Evolutionary conservation across 2,329 filamentous ascomycete genomes (phyloP).

Genomic region (Rhexocercosporidium sp.): DNA sequence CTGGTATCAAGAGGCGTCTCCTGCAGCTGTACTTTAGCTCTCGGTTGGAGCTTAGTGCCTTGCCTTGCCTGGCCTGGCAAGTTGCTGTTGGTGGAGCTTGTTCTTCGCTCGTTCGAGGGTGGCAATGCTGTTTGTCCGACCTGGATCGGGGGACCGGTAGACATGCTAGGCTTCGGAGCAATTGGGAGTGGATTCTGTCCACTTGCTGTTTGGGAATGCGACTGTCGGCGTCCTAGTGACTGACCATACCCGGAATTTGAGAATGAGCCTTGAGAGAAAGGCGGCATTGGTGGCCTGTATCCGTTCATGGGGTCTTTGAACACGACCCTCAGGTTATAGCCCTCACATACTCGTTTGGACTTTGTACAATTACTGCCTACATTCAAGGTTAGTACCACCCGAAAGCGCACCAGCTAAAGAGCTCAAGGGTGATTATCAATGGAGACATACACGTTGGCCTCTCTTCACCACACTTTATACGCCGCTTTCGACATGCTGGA

Average conservation of each 20-base stretch:
- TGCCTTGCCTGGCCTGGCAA: neutral
- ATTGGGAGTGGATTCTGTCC: slow-evolving; percentile 20
- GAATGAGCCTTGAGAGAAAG: slow-evolving; percentile 35
- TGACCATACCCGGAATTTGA: slow-evolving; percentile 25
- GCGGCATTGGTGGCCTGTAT: slow-evolving; percentile 51
- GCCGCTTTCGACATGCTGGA: slow-evolving; percentile 85
- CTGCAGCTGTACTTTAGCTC: slow-evolving; percentile 4
- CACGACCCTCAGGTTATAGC: slow-evolving; percentile 79
- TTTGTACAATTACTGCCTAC: slow-evolving; percentile 82
- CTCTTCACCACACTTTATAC: slow-evolving; percentile 97
- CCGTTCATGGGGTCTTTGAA: slow-evolving; percentile 76
- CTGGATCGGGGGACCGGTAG: neutral
- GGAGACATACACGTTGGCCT: slow-evolving; percentile 58
- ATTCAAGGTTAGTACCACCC: neutral
- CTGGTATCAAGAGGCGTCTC: slow-evolving; percentile 23
- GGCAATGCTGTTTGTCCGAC: slow-evolving; percentile 1
- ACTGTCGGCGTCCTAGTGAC: slow-evolving; percentile 18
- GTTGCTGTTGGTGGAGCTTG: neutral
- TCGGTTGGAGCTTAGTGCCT: neutral
- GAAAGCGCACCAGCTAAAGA: neutral
- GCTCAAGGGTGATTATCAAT: neutral
- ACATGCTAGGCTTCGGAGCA: slow-evolving; percentile 21
- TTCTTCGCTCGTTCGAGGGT: neutral
- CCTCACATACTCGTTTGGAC: slow-evolving; percentile 82
- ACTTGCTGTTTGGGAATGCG: slow-evolving; percentile 16